These are phyloP conservation scores for Puccinia horiana DNA, from an alignment of 1,284 basidiomycete species.

Conservation along the genomic window DNA sequence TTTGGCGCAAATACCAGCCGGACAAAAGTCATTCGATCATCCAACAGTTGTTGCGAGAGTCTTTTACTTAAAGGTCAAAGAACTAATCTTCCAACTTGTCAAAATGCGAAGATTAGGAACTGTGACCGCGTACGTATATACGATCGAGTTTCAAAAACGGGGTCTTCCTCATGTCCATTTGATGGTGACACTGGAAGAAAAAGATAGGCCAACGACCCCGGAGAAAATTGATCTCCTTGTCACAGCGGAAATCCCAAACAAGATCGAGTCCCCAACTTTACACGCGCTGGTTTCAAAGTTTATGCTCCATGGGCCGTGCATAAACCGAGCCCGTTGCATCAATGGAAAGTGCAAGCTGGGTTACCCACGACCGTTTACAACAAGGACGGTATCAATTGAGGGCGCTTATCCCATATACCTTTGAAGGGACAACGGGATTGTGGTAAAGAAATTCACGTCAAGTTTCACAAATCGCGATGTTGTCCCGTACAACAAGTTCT, in stretches of 20 bases:
- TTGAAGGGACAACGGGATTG: background rate
- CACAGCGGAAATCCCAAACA: background rate
- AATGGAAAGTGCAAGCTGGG: background rate
- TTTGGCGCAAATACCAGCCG: background rate
- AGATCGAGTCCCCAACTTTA: background rate
- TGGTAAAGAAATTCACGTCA: background rate
- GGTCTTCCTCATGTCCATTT: slow-evolving; percentile 27
- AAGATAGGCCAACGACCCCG: background rate
- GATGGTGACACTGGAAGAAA: background rate
- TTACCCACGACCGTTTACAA: background rate
- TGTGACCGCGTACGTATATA: slow-evolving; percentile 9
- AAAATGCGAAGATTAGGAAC: background rate
- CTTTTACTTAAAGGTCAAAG: slow-evolving; percentile 2
- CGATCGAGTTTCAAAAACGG: slow-evolving; percentile 37
- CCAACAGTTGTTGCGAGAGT: slow-evolving; percentile 13
- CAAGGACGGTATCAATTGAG: background rate
- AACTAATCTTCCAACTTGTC: background rate
- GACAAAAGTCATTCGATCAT: background rate
- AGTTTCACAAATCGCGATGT: slow-evolving; percentile 5
- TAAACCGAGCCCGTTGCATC: background rate
- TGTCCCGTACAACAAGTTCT: slow-evolving; percentile 13
- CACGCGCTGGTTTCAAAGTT: background rate
- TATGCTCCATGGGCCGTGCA: slow-evolving; percentile 25
- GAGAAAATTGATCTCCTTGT: background rate
- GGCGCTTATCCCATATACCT: slow-evolving; percentile 4